These are phyloP conservation scores for Bothia castanella DNA, from an alignment of 1,284 basidiomycete genomes.

Conservation along the genomic window DNA sequence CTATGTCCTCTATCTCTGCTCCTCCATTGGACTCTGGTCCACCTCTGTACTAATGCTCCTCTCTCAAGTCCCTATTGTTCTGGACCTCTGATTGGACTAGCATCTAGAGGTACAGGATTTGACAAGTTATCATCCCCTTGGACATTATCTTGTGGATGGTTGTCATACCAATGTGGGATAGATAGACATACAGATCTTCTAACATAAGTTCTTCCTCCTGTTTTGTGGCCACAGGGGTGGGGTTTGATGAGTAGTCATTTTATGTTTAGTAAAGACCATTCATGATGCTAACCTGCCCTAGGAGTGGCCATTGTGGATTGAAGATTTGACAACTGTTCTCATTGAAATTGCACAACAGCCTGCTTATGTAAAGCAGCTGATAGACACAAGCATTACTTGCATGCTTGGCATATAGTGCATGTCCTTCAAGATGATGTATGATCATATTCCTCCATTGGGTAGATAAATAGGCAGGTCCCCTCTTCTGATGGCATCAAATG, in stretches of 20 bases:
- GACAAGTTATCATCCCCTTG: background rate
- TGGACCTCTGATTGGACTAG: too few relatives aligned
- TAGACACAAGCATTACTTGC: constrained; percentile 34
- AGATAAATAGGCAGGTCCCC: constrained; percentile 36
- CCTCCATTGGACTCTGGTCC: too few relatives aligned
- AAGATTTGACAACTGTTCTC: background rate
- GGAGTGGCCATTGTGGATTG: background rate
- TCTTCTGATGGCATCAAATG: constrained; percentile 17
- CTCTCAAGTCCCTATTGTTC: too few relatives aligned
- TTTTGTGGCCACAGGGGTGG: too few relatives aligned
- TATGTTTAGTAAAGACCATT: background rate
- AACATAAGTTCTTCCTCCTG: constrained; percentile 1
- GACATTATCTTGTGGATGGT: background rate
- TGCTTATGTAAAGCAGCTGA: constrained; percentile 27
- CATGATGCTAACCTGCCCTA: background rate
- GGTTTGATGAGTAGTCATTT: too few relatives aligned
- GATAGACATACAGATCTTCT: constrained; percentile 1
- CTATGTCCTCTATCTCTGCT: too few relatives aligned
- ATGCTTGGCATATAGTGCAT: constrained; percentile 35
- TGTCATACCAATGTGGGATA: constrained; percentile 1
- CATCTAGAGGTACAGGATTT: too few relatives aligned
- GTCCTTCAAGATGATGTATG: constrained; percentile 31
- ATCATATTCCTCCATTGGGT: constrained; percentile 32
- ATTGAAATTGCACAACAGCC: background rate
- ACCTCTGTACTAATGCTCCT: too few relatives aligned